Evolutionary conservation across 805 yeast species (phyloP), one percentile per base, ranked within the genome.

Genomic region (Yamadazyma insecticola): DNA sequence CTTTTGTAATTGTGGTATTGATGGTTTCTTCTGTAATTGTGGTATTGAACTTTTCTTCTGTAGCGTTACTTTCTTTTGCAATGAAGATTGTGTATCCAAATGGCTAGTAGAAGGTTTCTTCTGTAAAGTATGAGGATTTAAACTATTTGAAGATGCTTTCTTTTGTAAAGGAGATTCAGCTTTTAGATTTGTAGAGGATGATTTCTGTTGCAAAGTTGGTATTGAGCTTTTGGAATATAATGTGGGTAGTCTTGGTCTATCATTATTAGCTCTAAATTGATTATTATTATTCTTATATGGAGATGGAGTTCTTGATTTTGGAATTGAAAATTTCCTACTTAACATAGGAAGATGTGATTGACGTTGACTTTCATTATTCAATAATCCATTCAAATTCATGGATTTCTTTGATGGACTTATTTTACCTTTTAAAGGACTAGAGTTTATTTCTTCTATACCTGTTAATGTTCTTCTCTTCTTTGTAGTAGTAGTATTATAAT

Each of bases 401-500:
- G 62, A 57, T 25, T 60, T 58, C 35, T 58, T 63, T 6, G 70
- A 63, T 1, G 71, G 71, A 1, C 68, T 61, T 4, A 65, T 64
- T 22, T 43, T 48, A 9, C 35, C 21, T 20, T 30, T 16, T 21
- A 16, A 11, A 10, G 24, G 36, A 26, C 14, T 9, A 22, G 26
- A 12, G 21, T 40, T 33, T 25, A 57, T 47, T 16, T 63, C 68
- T 34, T 65, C 69, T 4, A 61, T 63, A 4, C 68, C 70, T 28
- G 62, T 64, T 21, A 63, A 48, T 0, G 72, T 65, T 28, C 69
- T 43, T 40, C 70, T 54, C 24, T 41, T 41, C 38, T 39, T 41
- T 25, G 28, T 36, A 5, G 37, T 20, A 19, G 19, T n/a, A 4
- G 26, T 15, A 8, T 15, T 4, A 3, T 32, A 29, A 11, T 13